Evolutionary conservation across 345 rosid genomes (phyloP).

Genomic region (Angophora floribunda): DNA sequence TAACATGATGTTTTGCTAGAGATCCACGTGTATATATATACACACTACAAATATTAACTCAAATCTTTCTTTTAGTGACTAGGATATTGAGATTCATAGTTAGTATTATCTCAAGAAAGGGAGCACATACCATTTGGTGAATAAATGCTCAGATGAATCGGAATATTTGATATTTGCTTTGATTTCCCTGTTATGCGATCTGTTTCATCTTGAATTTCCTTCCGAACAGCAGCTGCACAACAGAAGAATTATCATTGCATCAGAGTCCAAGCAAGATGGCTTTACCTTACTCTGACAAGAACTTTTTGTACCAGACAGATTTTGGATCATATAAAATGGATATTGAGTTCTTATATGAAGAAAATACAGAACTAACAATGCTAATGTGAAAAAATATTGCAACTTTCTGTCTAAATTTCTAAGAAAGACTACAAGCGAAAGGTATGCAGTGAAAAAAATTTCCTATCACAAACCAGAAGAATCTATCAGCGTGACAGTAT

Average conservation of each 20-base stretch:
- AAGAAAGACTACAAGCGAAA: neutral
- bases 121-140: constrained; percentile 74
- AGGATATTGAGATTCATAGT: neutral
- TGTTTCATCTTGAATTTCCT: constrained; percentile 66
- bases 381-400: neutral
- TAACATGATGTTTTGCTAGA: neutral
- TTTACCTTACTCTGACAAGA: neutral
- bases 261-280: neutral
- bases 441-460: neutral
- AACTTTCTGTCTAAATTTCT: neutral
- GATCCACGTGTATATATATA: neutral
- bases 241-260: neutral
- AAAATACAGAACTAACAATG: neutral
- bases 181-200: constrained; percentile 68
- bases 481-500: neutral
- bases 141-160: constrained; percentile 69
- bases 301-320: neutral
- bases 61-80: neutral
- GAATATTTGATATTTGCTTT: constrained; percentile 62
- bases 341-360: neutral
- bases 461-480: neutral
- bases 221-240: constrained; percentile 56
- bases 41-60: neutral
- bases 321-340: neutral
- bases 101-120: neutral